Evolutionary conservation across 495 filamentous ascomycete genomes (phyloP), one percentile per base, ranked within the genome.

Genomic region (Tuber magnatum): DNA sequence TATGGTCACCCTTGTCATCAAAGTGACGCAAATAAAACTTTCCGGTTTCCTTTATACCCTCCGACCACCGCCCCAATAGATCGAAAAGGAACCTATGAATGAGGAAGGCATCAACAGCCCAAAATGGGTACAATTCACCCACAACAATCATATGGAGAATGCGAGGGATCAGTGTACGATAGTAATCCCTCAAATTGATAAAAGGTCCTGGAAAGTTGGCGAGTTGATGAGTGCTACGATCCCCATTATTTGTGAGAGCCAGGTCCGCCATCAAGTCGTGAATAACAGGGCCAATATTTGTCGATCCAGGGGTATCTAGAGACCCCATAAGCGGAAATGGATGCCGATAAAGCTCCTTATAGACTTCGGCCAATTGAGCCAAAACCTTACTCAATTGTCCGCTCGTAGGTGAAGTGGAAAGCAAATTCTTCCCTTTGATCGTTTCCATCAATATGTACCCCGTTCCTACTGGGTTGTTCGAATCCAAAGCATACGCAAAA

Each of bases 1-100:
- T 82, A 69, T 86, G 85, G 71, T 86, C 85, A 2, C 85, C 85
- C 74, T 86, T 86, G 71, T 87, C 83, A 78, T 86, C 85, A 41
- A 78, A 76, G 76, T 87, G 83, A 71, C 83, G 84, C 10, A 87
- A 80, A 72, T 84, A 87, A 76, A 85, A 87, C 48, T 75, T 32
- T 0, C 56, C 56, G n/a, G 56, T 61, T 61, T 16, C 56, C n/a
- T 61, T 10, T 32, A 61, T 78, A 22, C 72, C 81, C 41, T 83
- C 82, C 44, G 41, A 51, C 71, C 8, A 84, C 71, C 71, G 81
- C 84, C 1, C 83, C 85, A 80, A 77, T 40, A 39, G 73, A 40
- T 80, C 73, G 72, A 84, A 84, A 0, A 83, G 83, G 61, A 82
- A 77, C 32, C 71, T 80, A 39, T 84, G 74, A 41, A 61, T 61